Evolutionary conservation across 75 land plant genomes (phyloP).

Genomic region (Isoetes taiwanensis): DNA sequence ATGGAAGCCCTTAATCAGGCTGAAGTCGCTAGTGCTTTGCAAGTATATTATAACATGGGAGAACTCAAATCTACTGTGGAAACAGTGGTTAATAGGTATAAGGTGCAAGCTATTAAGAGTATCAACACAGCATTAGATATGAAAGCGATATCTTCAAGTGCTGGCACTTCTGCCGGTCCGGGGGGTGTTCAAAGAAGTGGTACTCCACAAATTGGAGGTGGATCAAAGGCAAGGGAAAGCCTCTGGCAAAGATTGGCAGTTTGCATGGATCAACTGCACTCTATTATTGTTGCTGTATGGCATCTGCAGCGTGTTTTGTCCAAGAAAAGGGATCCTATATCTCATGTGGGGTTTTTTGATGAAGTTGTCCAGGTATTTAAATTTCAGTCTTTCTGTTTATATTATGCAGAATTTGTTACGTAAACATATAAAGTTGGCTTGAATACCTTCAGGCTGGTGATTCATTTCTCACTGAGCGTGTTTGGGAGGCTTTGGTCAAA

Average conservation of each 20-base stretch:
- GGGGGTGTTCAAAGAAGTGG: conserved; percentile 85
- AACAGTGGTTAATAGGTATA: conserved; percentile 51
- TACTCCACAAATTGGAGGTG: conserved; percentile 75
- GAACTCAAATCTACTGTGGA: conserved; percentile 71
- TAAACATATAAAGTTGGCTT: not conserved
- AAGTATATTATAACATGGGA: conserved; percentile 87
- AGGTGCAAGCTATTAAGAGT: conserved; percentile 44
- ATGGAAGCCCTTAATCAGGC: conserved; percentile 84
- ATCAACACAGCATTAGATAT: conserved; percentile 66
- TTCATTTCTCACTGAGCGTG: conserved; percentile 70
- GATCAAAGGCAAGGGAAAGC: conserved; percentile 66
- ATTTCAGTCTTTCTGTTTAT: not conserved
- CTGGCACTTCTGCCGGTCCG: conserved; percentile 33
- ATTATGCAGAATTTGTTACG: not conserved
- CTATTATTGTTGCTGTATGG: conserved; percentile 73
- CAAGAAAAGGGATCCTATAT: conserved; percentile 88
- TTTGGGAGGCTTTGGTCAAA: conserved; percentile 94
- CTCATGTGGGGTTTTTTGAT: conserved; percentile 78
- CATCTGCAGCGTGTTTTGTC: conserved; percentile 89
- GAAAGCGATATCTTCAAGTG: conserved; percentile 71
- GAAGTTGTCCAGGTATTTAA: conserved; percentile 69
- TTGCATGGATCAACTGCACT: conserved; percentile 87
- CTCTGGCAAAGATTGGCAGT: conserved; percentile 79
- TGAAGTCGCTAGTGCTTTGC: conserved; percentile 79
- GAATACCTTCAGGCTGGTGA: conserved; percentile 57